Evolutionary conservation across 768 basidiomycete genomes (phyloP).

Genomic region (Cystobasidium tubakii): DNA sequence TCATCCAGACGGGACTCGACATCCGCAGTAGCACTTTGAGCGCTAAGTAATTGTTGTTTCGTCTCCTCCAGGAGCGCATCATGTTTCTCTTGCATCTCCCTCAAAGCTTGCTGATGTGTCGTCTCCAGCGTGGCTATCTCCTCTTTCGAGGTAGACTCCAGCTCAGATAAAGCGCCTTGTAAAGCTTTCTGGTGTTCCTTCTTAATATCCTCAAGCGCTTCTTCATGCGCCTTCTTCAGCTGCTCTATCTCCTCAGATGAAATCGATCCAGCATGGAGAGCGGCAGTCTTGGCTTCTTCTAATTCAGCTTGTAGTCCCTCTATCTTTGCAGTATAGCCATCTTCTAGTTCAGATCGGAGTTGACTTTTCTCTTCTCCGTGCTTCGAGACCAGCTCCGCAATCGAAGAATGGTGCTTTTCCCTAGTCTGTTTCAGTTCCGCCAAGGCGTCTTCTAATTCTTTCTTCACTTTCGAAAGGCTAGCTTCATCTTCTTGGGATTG

Average conservation of each 20-base stretch:
- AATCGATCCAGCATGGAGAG: not conserved
- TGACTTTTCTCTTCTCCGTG: constrained; percentile 6
- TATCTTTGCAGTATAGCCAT: not conserved
- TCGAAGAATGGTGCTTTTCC: constrained; percentile 8
- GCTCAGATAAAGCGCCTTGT: not conserved
- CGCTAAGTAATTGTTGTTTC: not conserved
- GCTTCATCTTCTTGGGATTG: not conserved
- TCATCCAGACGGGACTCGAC: not conserved
- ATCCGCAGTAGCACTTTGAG: not conserved
- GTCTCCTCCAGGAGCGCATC: not conserved
- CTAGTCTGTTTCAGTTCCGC: not conserved
- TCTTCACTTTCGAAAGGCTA: not conserved
- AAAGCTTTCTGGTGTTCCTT: not conserved
- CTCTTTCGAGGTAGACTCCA: not conserved
- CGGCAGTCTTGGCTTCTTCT: not conserved
- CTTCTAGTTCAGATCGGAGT: not conserved
- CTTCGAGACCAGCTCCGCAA: not conserved
- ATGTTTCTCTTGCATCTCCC: not conserved
- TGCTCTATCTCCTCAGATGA: constrained; percentile 2
- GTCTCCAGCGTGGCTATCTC: not conserved
- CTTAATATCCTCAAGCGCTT: not conserved
- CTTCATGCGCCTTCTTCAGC: not conserved
- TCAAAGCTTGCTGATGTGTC: not conserved
- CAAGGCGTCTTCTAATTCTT: not conserved
- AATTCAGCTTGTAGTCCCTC: not conserved